A percentile compares a stretch with the other conserved stretches of the same genome.
These are phyloP conservation scores for Cercophora scortea DNA, from an alignment of 495 filamentous ascomycete genomes.

Conservation along the genomic window DNA sequence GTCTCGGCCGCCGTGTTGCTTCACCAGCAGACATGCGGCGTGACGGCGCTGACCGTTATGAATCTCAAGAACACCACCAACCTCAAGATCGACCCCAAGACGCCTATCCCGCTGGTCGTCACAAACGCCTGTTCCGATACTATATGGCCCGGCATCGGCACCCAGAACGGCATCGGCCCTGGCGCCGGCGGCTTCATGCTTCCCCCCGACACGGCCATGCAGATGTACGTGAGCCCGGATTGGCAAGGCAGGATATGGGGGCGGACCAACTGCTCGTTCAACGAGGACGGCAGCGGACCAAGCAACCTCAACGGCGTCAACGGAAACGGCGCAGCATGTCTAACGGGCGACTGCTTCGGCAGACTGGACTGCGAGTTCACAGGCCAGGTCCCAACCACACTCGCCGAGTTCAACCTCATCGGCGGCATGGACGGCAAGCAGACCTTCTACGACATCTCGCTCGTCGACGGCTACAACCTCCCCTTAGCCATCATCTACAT, in stretches of 20 bases:
- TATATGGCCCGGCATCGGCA: constrained; percentile 65
- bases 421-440: constrained; percentile 48
- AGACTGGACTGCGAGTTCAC: constrained; percentile 55
- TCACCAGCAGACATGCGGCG: neutral
- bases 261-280: constrained; percentile 72
- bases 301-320: constrained; percentile 43
- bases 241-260: constrained; percentile 81
- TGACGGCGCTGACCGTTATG: too few species aligned
- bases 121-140: constrained; percentile 59
- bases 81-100: constrained; percentile 8
- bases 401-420: constrained; percentile 68
- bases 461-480: constrained; percentile 81
- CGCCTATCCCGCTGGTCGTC: constrained; percentile 43
- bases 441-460: constrained; percentile 75
- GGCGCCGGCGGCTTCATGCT: constrained; percentile 57
- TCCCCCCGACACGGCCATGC: constrained; percentile 35
- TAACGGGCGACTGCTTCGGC: constrained; percentile 67
- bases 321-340: constrained; percentile 51
- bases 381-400: constrained; percentile 57
- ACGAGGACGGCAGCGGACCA: constrained; percentile 46
- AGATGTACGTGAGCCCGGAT: constrained; percentile 52
- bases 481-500: constrained; percentile 60
- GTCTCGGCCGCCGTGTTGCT: neutral
- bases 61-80: neutral
- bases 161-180: constrained; percentile 57